Conservation (phyloP, 305 asterid genomes). For the Fraxinus sp. region DNA sequence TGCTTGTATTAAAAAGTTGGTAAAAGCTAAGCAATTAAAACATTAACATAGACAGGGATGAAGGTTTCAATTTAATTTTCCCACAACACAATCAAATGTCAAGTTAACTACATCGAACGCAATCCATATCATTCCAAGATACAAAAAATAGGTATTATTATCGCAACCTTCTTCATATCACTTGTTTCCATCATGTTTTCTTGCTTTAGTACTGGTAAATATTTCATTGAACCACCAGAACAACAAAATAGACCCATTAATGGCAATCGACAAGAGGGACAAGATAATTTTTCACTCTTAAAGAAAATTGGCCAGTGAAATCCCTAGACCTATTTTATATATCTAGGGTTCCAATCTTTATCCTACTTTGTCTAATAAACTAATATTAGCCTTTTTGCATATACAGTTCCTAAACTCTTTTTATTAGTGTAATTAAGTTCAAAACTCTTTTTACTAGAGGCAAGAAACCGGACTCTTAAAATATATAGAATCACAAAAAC, state of each 20-base stretch:
- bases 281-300: too few species aligned
- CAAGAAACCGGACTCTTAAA: too few species aligned
- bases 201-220: conserved; percentile 58
- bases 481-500: too few species aligned
- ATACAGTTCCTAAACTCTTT: too few species aligned
- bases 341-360: too few species aligned
- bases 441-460: too few species aligned
- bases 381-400: too few species aligned
- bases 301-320: too few species aligned
- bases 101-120: conserved; percentile 15
- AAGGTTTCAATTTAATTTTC: conserved; percentile 1
- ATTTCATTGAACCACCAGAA: conserved; percentile 53
- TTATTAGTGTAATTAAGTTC: too few species aligned
- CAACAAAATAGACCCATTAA: conserved; percentile 32
- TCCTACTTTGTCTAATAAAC: too few species aligned
- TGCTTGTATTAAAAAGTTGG: conserved; percentile 10
- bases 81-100: not conserved
- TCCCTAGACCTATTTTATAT: too few species aligned
- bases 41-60: conserved; percentile 9
- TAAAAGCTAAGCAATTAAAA: not conserved
- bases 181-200: conserved; percentile 36
- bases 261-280: conserved; percentile 35
- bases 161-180: conserved; percentile 48
- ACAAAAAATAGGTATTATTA: conserved; percentile 21
- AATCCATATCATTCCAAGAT: conserved; percentile 5